phyloP scores from a whole-genome alignment of 2,329 filamentous ascomycete genomes.

The Diplodia intermedia region DNA sequence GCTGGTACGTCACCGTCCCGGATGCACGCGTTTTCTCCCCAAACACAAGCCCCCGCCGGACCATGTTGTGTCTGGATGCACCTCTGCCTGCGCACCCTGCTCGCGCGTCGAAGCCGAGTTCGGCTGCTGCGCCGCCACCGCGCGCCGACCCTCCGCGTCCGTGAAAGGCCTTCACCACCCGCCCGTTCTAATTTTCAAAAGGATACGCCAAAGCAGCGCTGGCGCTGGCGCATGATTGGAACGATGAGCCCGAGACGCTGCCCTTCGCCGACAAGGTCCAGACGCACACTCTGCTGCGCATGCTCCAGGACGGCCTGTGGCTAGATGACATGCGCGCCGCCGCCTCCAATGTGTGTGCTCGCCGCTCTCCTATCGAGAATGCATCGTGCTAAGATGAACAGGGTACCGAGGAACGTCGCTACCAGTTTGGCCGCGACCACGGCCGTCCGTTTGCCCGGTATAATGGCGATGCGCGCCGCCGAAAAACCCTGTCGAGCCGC shows the following conservation, averaged over 20 bases:
- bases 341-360: conserved; percentile 30
- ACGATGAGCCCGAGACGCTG: conserved; percentile 65
- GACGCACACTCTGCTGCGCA: conserved; percentile 64
- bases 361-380: neutral
- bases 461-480: conserved; percentile 43
- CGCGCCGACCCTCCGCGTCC: conserved; percentile 12
- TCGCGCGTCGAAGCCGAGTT: conserved; percentile 11
- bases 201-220: conserved; percentile 66
- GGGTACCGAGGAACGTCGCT: conserved; percentile 38
- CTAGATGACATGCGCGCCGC: conserved; percentile 53
- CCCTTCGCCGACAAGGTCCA: conserved; percentile 67
- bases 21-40: conserved; percentile 14
- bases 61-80: conserved; percentile 2
- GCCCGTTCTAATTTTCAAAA: conserved; percentile 37
- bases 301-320: conserved; percentile 68
- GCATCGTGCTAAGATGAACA: conserved; percentile 16
- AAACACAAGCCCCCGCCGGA: neutral
- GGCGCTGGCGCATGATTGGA: conserved; percentile 68
- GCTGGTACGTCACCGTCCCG: conserved; percentile 39
- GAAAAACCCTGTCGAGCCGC: conserved; percentile 28
- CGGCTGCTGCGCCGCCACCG: conserved; percentile 10
- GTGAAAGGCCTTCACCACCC: conserved; percentile 14
- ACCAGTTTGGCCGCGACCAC: conserved; percentile 49
- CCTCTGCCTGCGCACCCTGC: conserved; percentile 1
- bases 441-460: conserved; percentile 48